phyloP scores from a whole-genome alignment of 495 filamentous ascomycete genomes.

The Pyrenula aspistea region DNA sequence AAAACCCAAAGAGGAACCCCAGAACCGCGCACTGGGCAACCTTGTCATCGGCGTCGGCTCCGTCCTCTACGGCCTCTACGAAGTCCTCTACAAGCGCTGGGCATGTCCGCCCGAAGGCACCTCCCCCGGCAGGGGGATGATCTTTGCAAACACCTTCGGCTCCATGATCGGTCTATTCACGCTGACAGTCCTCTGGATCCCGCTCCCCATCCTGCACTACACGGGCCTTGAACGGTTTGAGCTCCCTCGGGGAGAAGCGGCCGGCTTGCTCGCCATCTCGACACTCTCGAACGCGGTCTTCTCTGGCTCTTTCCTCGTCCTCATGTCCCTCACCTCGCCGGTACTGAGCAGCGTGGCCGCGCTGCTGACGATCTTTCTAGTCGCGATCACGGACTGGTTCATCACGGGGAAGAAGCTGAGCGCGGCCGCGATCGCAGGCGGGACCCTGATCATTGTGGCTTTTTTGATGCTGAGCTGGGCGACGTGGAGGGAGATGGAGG shows the following conservation, averaged over 20 bases:
- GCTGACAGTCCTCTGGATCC: slow-evolving; percentile 79
- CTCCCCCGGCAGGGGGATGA: slow-evolving; percentile 66
- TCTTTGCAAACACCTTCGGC: slow-evolving; percentile 88
- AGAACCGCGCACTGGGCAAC: slow-evolving; percentile 65
- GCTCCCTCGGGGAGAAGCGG: slow-evolving; percentile 62
- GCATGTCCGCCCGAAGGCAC: slow-evolving; percentile 89
- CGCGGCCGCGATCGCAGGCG: slow-evolving; percentile 65
- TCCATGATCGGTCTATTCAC: slow-evolving; percentile 79
- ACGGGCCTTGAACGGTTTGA: slow-evolving; percentile 71
- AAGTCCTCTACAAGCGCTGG: slow-evolving; percentile 85
- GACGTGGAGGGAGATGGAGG: slow-evolving; percentile 83
- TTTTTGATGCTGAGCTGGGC: slow-evolving; percentile 81
- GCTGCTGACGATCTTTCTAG: slow-evolving; percentile 90
- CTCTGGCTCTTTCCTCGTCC: slow-evolving; percentile 82
- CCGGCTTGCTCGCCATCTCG: slow-evolving; percentile 66
- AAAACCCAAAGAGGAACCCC: slow-evolving; percentile 33
- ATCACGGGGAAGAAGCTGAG: slow-evolving; percentile 65
- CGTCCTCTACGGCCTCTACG: slow-evolving; percentile 91
- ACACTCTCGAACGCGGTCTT: slow-evolving; percentile 82
- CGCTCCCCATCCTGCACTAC: slow-evolving; percentile 71
- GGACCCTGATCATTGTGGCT: slow-evolving; percentile 71
- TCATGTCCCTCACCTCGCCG: slow-evolving; percentile 85
- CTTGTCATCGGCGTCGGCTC: slow-evolving; percentile 87
- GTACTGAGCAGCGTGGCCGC: slow-evolving; percentile 87
- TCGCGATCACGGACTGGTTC: slow-evolving; percentile 82